Evolutionary conservation across 176 grass and related monocot species (phyloP), one percentile per base, ranked within the genome.

Genomic region (Chrysopogon serrulatus): DNA sequence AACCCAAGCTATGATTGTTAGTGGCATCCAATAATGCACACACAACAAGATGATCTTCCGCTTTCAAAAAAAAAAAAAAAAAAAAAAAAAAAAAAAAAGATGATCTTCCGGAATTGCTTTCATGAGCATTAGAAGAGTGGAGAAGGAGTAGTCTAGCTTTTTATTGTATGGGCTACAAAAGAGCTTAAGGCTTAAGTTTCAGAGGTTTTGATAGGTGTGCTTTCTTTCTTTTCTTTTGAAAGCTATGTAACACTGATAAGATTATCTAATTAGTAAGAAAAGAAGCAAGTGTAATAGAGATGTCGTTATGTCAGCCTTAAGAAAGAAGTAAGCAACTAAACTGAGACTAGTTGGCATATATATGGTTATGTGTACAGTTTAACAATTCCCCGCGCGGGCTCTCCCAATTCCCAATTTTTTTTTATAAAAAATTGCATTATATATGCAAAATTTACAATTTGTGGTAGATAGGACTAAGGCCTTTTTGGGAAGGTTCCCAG

Each of bases 1-100:
- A 86, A 47, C 54, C n/a, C 66, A 86, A 66, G 66, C 83, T 73
- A 86, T 56, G 73, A 73, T 66, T 86, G 79, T 90, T 90, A 90
- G 88, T 90, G 79, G 84, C 44, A 90, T 90, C 88, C 88, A 86
- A 90, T n/a, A n/a, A n/a, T 86, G 88, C 79, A 83, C 83, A 82
- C 88, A 83, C 83, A 86, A 82, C 82, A 89, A 89, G 79, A 83
- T 82, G 48, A 71, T n/a, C n/a, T n/a, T n/a, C n/a, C n/a, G n/a
- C n/a, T n/a, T n/a, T n/a, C n/a, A n/a, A n/a, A n/a, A n/a, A n/a
- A n/a, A n/a, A n/a, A n/a, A n/a, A n/a, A n/a, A n/a, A n/a, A n/a
- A n/a, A n/a, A n/a, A n/a, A n/a, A n/a, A n/a, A n/a, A n/a, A n/a
- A n/a, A n/a, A n/a, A n/a, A n/a, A n/a, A n/a, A n/a, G n/a, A n/a